phyloP scores from a whole-genome alignment of 495 filamentous ascomycete species.

The Trichoderma gamsii region DNA sequence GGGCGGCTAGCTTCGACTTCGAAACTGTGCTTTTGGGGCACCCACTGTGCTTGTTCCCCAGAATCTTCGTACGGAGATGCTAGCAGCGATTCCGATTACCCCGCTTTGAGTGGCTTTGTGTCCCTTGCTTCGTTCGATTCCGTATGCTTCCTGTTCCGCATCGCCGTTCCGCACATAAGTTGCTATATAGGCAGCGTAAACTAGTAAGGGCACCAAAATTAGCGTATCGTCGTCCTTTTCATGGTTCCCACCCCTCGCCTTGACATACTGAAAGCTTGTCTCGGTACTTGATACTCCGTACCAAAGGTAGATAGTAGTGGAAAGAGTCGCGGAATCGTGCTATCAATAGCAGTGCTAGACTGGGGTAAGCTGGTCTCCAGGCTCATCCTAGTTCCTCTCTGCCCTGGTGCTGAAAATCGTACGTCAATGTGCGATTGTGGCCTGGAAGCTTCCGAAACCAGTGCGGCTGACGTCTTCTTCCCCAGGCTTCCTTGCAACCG shows the following conservation, averaged over 20 bases:
- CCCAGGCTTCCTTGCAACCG: constrained; percentile 13
- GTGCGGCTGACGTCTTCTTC: neutral
- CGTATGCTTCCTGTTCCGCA: neutral
- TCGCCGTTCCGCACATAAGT: neutral
- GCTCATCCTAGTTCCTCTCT: neutral
- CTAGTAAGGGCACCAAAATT: too few species aligned
- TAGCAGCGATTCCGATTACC: constrained; percentile 3
- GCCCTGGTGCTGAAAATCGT: neutral
- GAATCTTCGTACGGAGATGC: neutral
- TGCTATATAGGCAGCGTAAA: neutral
- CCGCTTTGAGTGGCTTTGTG: constrained; percentile 5
- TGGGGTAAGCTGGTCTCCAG: too few species aligned
- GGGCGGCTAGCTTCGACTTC: neutral
- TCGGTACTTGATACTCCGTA: too few species aligned
- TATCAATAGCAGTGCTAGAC: too few species aligned
- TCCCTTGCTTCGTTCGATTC: neutral
- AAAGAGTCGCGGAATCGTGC: too few species aligned
- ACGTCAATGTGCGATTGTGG: neutral
- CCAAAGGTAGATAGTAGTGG: too few species aligned
- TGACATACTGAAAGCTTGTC: too few species aligned
- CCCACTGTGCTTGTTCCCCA: neutral
- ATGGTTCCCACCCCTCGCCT: neutral
- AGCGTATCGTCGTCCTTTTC: neutral
- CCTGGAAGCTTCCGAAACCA: neutral
- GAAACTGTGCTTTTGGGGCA: neutral